phyloP scores from a whole-genome alignment of 768 basidiomycete genomes.

The Kwoniella heveanensis region DNA sequence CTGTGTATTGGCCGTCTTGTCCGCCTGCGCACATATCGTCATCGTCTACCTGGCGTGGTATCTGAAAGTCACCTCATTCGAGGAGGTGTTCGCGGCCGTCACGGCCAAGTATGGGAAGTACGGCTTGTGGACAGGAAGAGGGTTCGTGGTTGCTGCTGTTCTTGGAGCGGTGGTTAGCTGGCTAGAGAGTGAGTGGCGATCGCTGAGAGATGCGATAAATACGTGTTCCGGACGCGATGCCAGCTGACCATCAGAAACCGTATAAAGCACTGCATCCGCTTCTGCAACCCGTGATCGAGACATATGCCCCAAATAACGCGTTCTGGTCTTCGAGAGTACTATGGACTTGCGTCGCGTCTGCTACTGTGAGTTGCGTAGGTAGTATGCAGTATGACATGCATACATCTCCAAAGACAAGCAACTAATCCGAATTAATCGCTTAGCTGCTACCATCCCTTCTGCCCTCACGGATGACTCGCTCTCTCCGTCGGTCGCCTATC shows the following conservation, averaged over 20 bases:
- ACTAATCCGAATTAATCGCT: too few relatives aligned
- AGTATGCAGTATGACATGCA: too few relatives aligned
- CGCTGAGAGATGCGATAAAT: too few relatives aligned
- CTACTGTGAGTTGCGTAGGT: slow-evolving; percentile 36
- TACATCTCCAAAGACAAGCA: too few relatives aligned
- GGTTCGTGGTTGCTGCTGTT: slow-evolving; percentile 35
- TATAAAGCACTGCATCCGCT: slow-evolving; percentile 51
- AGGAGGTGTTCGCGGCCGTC: slow-evolving; percentile 46
- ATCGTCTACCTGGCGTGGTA: slow-evolving; percentile 55
- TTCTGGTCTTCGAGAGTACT: slow-evolving; percentile 40
- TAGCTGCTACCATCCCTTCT: slow-evolving; percentile 49
- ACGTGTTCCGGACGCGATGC: too few relatives aligned
- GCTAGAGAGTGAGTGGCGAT: slow-evolving; percentile 43
- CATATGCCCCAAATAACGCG: slow-evolving; percentile 27
- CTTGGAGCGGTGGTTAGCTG: slow-evolving; percentile 46
- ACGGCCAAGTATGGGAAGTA: slow-evolving; percentile 39
- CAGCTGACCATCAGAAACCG: too few relatives aligned
- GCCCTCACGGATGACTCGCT: slow-evolving; percentile 40
- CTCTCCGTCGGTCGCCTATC: slow-evolving; percentile 29
- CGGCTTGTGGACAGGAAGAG: slow-evolving; percentile 45
- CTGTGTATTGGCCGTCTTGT: slow-evolving; percentile 45
- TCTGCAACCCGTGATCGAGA: slow-evolving; percentile 39
- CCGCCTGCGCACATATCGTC: slow-evolving; percentile 53
- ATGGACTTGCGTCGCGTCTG: slow-evolving; percentile 43
- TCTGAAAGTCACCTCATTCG: slow-evolving; percentile 53